phyloP scores from a whole-genome alignment of 352 stramenopile genomes.

The Pythium volutum region DNA sequence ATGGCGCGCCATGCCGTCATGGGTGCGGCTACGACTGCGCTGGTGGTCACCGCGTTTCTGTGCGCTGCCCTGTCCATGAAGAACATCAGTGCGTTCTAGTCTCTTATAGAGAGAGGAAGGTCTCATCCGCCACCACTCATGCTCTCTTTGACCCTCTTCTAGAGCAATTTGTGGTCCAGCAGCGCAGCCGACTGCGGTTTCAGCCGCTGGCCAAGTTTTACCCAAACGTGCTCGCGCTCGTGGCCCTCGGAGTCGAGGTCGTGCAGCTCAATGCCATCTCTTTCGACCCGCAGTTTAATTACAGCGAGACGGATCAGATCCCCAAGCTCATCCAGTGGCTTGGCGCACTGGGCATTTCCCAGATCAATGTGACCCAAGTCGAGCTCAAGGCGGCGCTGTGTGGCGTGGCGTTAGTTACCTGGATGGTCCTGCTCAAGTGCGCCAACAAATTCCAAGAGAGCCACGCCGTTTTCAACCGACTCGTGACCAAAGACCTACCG shows the following conservation, averaged over 20 bases:
- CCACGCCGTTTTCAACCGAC: slow-evolving; percentile 40
- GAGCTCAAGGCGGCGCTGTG: slow-evolving; percentile 38
- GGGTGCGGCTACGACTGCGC: slow-evolving; percentile 36
- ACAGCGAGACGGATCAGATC: slow-evolving; percentile 43
- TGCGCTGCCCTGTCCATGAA: slow-evolving; percentile 38
- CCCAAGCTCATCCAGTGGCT: slow-evolving; percentile 40
- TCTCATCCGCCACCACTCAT: too few relatives aligned
- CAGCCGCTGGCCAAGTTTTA: slow-evolving; percentile 46
- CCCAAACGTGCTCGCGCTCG: slow-evolving; percentile 41
- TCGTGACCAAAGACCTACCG: slow-evolving; percentile 58
- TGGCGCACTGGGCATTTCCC: slow-evolving; percentile 31
- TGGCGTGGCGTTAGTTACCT: slow-evolving; percentile 28
- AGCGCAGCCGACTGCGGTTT: slow-evolving; percentile 48
- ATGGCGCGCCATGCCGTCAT: slow-evolving; percentile 32
- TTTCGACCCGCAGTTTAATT: slow-evolving; percentile 54
- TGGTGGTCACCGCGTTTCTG: slow-evolving; percentile 34
- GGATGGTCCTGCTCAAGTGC: slow-evolving; percentile 61
- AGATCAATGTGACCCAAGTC: slow-evolving; percentile 37
- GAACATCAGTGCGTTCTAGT: slow-evolving; percentile 30
- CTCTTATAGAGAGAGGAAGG: not conserved
- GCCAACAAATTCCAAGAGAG: slow-evolving; percentile 69
- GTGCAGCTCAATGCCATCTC: slow-evolving; percentile 62
- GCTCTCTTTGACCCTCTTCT: slow-evolving; percentile 1
- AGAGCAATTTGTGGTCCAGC: slow-evolving; percentile 56
- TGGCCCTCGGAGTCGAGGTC: slow-evolving; percentile 42